Evolutionary conservation across 106 monocot species (phyloP), one percentile per base, ranked within the genome.

Genomic region (Agapanthus africanus): DNA sequence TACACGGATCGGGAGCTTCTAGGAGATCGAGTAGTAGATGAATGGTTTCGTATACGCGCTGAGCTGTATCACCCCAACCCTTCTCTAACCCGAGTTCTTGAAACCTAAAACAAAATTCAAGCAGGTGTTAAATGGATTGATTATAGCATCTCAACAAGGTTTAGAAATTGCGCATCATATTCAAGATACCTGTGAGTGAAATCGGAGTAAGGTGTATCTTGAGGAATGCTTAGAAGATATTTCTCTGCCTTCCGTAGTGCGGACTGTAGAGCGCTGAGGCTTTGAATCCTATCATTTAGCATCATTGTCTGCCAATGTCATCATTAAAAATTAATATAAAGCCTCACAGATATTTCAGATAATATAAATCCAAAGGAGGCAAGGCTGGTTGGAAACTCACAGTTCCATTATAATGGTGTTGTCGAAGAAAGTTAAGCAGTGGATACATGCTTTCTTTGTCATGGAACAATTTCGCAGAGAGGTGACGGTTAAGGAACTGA

Each of bases 51-150:
- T 77, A 77, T 0, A 75, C 77, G 6, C 93, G 99, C 65, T 76
- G 38, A 6, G 85, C 84, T 0, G 83, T 83, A 50, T 99, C 93
- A 69, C 93, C 99, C 99, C 83, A 87, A 57, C 87, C 83, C 62
- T 77, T 82, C 77, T 82, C 87, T 42, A 87, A 75, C 15, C 87
- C 99, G 90, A 99, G 87, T 54, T 93, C 93, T 90, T 99, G 99
- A 60, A 99, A 99, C 70, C 99, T 99, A 59, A 72, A 72, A 11
- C 28, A 64, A 32, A 34, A 11, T 50, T 49, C 31, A 33, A 25
- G 7, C 26, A 61, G 13, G 34, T 6, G 2, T 61, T 36, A 34
- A 13, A 18, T 35, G 16, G 19, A 35, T 33, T 0, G 3, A 15
- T 61, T 11, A 27, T 33, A n/a, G 11, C 16, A 61, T 61, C 6